A percentile compares a stretch with the other conserved stretches of the same genome.
These are phyloP conservation scores for Ceratobasidium sp. DNA, from an alignment of 1,284 basidiomycete genomes.

Conservation along the genomic window DNA sequence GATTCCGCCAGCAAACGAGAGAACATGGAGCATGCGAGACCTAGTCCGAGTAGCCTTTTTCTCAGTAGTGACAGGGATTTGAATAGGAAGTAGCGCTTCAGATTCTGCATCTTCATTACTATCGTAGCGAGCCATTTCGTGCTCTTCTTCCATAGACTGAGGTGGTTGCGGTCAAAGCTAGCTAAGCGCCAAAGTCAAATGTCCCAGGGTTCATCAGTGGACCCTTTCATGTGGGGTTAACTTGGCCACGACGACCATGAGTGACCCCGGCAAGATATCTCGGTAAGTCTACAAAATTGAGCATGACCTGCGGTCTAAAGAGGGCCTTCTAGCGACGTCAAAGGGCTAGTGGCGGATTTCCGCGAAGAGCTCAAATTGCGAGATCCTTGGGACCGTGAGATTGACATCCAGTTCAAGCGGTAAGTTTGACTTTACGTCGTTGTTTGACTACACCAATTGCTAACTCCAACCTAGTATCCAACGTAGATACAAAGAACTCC, in stretches of 20 bases:
- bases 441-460: conserved; percentile 47
- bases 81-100: conserved; percentile 8
- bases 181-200: conserved; percentile 11
- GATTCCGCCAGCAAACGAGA: conserved; percentile 36
- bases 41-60: conserved; percentile 15
- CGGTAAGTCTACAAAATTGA: neutral
- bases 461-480: conserved; percentile 69
- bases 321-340: conserved; percentile 52
- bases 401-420: conserved; percentile 71
- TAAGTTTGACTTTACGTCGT: conserved; percentile 11
- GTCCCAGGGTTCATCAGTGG: conserved; percentile 4
- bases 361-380: conserved; percentile 70
- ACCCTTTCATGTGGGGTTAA: conserved; percentile 19
- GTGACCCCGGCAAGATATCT: conserved; percentile 37
- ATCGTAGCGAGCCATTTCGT: conserved; percentile 26
- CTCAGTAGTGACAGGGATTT: neutral
- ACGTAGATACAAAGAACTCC: conserved; percentile 77
- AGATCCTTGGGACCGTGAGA: conserved; percentile 85
- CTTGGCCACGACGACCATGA: conserved; percentile 32
- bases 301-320: neutral
- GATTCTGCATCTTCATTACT: conserved; percentile 16
- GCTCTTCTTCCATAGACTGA: conserved; percentile 21
- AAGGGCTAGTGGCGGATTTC: conserved; percentile 53
- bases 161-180: neutral
- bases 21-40: conserved; percentile 40